phyloP scores from a whole-genome alignment of 1,139 yeast species.

The Geotrichum macrosporum region DNA sequence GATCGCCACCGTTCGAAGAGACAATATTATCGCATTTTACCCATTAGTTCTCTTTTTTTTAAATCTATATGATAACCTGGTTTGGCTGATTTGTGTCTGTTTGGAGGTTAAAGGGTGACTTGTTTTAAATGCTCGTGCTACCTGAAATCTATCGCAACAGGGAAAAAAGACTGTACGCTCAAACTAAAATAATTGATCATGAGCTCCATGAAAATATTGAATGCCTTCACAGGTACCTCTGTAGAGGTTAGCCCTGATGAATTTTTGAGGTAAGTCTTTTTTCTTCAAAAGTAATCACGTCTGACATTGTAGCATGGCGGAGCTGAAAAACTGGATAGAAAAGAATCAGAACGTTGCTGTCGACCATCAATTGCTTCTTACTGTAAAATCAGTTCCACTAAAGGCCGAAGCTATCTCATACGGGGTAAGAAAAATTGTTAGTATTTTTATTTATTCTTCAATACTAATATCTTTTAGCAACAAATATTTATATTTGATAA shows the following conservation, averaged over 20 bases:
- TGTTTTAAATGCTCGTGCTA: too few species aligned
- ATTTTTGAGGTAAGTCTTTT: constrained; percentile 26
- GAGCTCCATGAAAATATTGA: constrained; percentile 26
- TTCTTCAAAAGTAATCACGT: background rate
- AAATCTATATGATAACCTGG: too few species aligned
- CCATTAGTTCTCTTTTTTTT: too few species aligned
- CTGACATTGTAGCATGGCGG: constrained; percentile 24
- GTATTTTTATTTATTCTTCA: too few species aligned
- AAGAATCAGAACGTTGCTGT: constrained; percentile 24
- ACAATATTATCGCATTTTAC: too few species aligned
- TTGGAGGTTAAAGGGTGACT: too few species aligned
- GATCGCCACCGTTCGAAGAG: too few species aligned
- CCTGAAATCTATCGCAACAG: too few species aligned
- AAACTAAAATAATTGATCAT: too few species aligned
- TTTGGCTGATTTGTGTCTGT: too few species aligned
- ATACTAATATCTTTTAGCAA: constrained; percentile 14
- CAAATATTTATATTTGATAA: constrained; percentile 21
- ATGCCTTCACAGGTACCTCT: constrained; percentile 27
- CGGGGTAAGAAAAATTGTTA: constrained; percentile 27
- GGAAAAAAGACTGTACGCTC: too few species aligned
- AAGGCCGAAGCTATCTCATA: constrained; percentile 31
- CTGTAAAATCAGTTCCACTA: constrained; percentile 32
- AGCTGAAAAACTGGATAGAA: constrained; percentile 25
- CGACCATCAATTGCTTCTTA: constrained; percentile 33
- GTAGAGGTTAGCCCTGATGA: constrained; percentile 26